These are phyloP conservation scores for Pestalotiopsis sp. DNA, from an alignment of 2,329 filamentous ascomycete species.

Conservation along the genomic window DNA sequence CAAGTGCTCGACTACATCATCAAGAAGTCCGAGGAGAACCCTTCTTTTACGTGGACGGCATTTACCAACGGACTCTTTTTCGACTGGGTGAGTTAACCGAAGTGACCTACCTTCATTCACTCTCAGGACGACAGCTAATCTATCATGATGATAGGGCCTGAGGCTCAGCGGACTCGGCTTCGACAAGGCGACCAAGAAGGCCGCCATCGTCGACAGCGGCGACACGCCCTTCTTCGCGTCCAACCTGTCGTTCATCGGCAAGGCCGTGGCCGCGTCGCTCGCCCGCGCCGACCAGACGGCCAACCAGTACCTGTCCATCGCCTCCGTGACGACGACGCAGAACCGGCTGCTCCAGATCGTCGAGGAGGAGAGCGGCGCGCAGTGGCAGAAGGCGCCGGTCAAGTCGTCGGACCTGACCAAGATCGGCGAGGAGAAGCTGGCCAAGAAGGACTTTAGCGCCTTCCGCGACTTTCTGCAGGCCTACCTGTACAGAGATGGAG, in stretches of 20 bases:
- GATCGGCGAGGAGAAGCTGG: conserved; percentile 43
- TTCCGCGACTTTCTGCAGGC: conserved; percentile 28
- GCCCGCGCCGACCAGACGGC: conserved; percentile 50
- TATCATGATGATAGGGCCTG: background rate
- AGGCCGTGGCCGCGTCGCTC: conserved; percentile 53
- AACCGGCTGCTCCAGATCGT: conserved; percentile 56
- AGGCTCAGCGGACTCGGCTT: conserved; percentile 42
- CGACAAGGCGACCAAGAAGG: conserved; percentile 48
- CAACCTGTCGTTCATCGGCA: conserved; percentile 53
- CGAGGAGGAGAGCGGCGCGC: conserved; percentile 53
- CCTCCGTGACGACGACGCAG: conserved; percentile 60
- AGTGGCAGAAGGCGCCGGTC: conserved; percentile 48
- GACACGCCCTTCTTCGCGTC: conserved; percentile 52
- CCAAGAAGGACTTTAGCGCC: conserved; percentile 39
- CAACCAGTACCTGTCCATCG: conserved; percentile 61
- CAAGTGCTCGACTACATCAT: conserved; percentile 53
- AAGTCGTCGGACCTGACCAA: conserved; percentile 37
- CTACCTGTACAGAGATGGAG: conserved; percentile 27
- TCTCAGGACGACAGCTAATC: background rate
- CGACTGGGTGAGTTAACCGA: conserved; percentile 50
- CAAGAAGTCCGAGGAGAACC: conserved; percentile 44
- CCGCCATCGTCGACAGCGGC: conserved; percentile 59
- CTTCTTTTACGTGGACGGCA: conserved; percentile 60
- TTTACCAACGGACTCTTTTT: conserved; percentile 63
- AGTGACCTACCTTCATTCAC: background rate